Evolutionary conservation across 371 early-diverging fungal genomes (phyloP).

Genomic region (Catenaria anguillulae): DNA sequence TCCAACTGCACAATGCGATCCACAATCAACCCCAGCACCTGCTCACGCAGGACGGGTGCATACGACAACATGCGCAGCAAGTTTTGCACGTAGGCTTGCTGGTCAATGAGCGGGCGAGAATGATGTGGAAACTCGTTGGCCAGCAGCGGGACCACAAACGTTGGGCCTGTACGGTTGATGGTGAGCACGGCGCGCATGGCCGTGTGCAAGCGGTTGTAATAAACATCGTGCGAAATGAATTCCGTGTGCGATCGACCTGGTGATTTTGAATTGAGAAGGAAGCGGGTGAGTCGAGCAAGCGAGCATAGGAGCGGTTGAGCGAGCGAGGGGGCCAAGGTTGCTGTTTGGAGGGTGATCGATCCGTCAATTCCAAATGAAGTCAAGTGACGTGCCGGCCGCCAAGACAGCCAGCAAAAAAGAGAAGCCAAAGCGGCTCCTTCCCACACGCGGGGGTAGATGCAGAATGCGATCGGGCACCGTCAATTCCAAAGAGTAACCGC

Average conservation of each 20-base stretch:
- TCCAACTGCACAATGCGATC: slow-evolving; percentile 76
- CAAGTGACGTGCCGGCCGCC: too few species aligned
- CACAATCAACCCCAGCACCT: slow-evolving; percentile 54
- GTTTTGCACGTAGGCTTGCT: slow-evolving; percentile 57
- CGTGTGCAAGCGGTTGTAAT: slow-evolving; percentile 41
- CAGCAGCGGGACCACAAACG: slow-evolving; percentile 48
- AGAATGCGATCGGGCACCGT: too few species aligned
- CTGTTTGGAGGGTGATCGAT: too few species aligned
- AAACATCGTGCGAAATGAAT: background rate
- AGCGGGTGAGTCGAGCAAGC: background rate
- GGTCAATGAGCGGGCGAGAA: slow-evolving; percentile 40
- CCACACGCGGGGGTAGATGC: too few species aligned
- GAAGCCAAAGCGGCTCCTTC: too few species aligned
- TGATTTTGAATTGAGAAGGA: background rate
- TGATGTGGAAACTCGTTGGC: slow-evolving; percentile 61
- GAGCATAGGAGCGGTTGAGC: background rate
- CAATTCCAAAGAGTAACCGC: too few species aligned
- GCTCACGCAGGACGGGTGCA: slow-evolving; percentile 52
- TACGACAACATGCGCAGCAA: slow-evolving; percentile 57
- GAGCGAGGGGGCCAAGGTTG: background rate
- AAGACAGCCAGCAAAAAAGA: too few species aligned
- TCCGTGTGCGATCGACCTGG: background rate
- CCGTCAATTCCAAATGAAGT: background rate
- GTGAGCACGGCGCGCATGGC: slow-evolving; percentile 47
- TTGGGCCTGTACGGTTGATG: slow-evolving; percentile 61